Evolutionary conservation across 768 basidiomycete genomes (phyloP).

Genomic region (Lentinula sp.): DNA sequence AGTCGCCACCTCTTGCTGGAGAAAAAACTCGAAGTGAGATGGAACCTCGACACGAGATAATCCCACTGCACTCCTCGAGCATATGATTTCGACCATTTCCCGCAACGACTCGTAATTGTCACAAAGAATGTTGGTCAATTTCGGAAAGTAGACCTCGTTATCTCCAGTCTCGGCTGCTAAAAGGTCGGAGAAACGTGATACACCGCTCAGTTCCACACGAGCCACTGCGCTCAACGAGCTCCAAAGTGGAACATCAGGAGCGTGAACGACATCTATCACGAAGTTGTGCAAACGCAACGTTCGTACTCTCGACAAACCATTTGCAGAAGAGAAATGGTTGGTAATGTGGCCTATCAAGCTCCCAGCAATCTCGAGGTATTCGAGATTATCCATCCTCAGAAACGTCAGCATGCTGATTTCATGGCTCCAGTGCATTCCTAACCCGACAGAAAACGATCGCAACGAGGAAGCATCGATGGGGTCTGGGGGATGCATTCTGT

Average conservation of each 20-base stretch:
- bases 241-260: slow-evolving; percentile 2
- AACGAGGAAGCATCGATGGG: slow-evolving; percentile 18
- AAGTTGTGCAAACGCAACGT: slow-evolving; percentile 10
- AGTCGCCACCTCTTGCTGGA: neutral
- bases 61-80: neutral
- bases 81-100: neutral
- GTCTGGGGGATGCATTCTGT: neutral
- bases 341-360: neutral
- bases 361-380: slow-evolving; percentile 22
- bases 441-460: slow-evolving; percentile 18
- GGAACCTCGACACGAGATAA: neutral
- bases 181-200: neutral
- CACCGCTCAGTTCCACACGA: slow-evolving; percentile 7
- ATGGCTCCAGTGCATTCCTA: slow-evolving; percentile 8
- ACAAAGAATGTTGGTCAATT: neutral
- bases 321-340: neutral
- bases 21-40: neutral
- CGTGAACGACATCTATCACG: neutral
- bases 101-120: neutral
- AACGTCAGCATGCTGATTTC: slow-evolving; percentile 14
- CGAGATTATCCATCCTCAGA: slow-evolving; percentile 20
- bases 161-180: neutral
- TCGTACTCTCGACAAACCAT: neutral
- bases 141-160: neutral
- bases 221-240: slow-evolving; percentile 10